Base-by-base conservation (phyloP, 192 early-diverging fungal genomes). In the Mortierella claussenii region DNA sequence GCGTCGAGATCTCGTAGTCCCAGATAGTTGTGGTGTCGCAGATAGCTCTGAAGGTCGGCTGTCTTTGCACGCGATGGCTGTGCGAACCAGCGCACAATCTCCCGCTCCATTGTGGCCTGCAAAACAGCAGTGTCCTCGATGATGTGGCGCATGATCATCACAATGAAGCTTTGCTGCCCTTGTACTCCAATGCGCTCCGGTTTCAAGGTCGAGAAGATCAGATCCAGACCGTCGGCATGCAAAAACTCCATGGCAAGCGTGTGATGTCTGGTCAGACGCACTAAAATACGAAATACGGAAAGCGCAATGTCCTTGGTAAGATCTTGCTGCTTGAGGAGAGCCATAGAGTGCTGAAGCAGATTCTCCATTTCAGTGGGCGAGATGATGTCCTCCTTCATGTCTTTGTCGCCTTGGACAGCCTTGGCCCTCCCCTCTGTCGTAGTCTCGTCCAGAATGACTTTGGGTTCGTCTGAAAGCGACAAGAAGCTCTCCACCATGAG, bases 141-240 rank as follows among this genome's bases (percentile, higher is more conserved):
- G 15, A 93, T 86, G 66, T 98, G 95, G 3, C 96, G 88, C 52
- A 98, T 64, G n/a, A 98, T 93, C 67, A 97, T 92, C 20, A 92
- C 79, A 11, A 92, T 84, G 45, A 97, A 86, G 34, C 89, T 86
- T 43, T 90, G 91, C 55, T 95, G 93, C 17, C 93, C 89, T 47
- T 89, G 85, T 68, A 95, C 91, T 30, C 85, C 85, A 51, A 87
- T 88, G 12, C 89, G 74, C 24, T 87, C 80, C 20, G 85, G 79
- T 62, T 83, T 88, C 32, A 82, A 68, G 18, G 83, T 65, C 17
- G 85, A 79, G 78, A 95, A 89, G 7, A 97, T 67, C 24, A 90
- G 46, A 44, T 82, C 70, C 58, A 96, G 62, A 12, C 93, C 89
- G 42, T 86, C 86, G n/a, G 81, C 76, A 5, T 87, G 81, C 33